Conservation (phyloP, 73 alveolate species). For the Tetrahymena malaccensis region DNA sequence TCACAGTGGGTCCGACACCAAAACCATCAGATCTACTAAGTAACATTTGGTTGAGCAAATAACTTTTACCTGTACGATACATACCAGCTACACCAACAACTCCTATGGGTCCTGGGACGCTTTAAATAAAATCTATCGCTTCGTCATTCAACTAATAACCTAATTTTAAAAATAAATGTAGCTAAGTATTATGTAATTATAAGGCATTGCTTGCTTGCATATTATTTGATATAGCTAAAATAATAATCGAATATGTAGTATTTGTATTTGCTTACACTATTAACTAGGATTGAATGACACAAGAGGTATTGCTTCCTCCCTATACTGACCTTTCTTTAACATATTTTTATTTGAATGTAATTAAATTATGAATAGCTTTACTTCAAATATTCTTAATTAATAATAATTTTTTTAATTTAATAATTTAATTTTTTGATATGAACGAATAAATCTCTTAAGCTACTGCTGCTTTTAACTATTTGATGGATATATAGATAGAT, state of each 20-base stretch:
- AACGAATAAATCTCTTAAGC: neutral
- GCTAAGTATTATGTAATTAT: neutral
- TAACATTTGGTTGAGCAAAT: slow-evolving; percentile 90
- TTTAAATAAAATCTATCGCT: slow-evolving; percentile 69
- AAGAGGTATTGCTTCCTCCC: neutral
- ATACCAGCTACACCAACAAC: slow-evolving; percentile 95
- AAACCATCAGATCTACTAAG: slow-evolving; percentile 85
- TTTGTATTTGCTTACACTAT: neutral
- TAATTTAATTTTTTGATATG: neutral
- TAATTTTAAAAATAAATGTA: neutral
- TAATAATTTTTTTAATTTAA: neutral
- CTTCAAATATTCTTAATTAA: neutral
- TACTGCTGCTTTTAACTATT: neutral
- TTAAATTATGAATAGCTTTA: neutral
- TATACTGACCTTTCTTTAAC: neutral
- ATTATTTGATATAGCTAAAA: too few species aligned
- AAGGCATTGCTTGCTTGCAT: neutral
- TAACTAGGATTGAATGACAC: neutral
- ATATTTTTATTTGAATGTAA: neutral
- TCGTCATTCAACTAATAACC: slow-evolving; percentile 53
- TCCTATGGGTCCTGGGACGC: slow-evolving; percentile 76
- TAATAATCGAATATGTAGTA: too few species aligned
- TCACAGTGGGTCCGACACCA: slow-evolving; percentile 90
- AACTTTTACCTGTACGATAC: slow-evolving; percentile 97
- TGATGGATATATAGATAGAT: neutral